These are phyloP conservation scores for Posidonia oceanica DNA, from an alignment of 116 monocot species.

Conservation along the genomic window DNA sequence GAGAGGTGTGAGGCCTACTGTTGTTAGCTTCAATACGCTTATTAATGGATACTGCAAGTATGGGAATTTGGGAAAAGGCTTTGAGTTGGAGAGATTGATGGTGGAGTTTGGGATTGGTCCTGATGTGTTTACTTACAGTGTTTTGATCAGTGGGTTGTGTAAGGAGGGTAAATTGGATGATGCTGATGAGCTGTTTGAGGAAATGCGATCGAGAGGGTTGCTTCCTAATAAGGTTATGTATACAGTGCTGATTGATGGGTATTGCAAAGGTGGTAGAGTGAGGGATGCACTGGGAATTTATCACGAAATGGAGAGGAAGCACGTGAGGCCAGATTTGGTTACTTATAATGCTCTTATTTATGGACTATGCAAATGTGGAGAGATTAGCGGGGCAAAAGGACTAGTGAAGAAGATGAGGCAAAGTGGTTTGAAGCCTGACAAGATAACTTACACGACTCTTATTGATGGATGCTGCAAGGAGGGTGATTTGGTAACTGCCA, in stretches of 20 bases:
- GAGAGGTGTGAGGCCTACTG: slow-evolving; percentile 19
- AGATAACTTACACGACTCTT: slow-evolving; percentile 72
- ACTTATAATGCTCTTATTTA: slow-evolving; percentile 58
- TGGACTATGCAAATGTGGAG: slow-evolving; percentile 54
- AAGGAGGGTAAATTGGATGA: slow-evolving; percentile 23
- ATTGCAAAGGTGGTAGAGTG: slow-evolving; percentile 47
- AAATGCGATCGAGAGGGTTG: slow-evolving; percentile 43
- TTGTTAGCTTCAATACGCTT: slow-evolving; percentile 71
- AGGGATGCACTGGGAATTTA: slow-evolving; percentile 33
- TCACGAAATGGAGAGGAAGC: slow-evolving; percentile 41
- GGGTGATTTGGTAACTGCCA: slow-evolving; percentile 44
- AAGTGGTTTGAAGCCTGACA: slow-evolving; percentile 55
- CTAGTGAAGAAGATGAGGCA: slow-evolving; percentile 48
- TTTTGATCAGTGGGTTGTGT: slow-evolving; percentile 45
- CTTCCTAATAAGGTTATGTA: slow-evolving; percentile 41
- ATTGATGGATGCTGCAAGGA: slow-evolving; percentile 79
- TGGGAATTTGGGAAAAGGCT: slow-evolving; percentile 35
- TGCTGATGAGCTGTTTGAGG: slow-evolving; percentile 36
- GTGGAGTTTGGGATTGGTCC: slow-evolving; percentile 16
- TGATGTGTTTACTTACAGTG: slow-evolving; percentile 63
- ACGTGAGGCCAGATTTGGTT: slow-evolving; percentile 49
- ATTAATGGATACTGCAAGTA: slow-evolving; percentile 55
- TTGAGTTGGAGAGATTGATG: slow-evolving; percentile 40
- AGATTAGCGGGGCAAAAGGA: slow-evolving; percentile 32
- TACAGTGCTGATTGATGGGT: slow-evolving; percentile 63